These are phyloP conservation scores for Aphanomyces invadans DNA, from an alignment of 352 stramenopile species.

Conservation along the genomic window DNA sequence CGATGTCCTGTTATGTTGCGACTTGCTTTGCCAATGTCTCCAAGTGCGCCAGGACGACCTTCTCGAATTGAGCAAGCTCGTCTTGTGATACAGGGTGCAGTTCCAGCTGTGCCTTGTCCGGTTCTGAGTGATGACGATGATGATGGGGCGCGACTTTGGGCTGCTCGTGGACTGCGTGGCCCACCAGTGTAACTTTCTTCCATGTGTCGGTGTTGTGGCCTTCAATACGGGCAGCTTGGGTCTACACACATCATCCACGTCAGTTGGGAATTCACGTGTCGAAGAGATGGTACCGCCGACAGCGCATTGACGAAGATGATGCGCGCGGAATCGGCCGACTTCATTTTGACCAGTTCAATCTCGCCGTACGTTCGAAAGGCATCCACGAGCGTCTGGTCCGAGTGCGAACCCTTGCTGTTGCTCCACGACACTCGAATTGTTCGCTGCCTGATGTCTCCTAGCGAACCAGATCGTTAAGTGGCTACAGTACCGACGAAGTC, in stretches of 20 bases:
- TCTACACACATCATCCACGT: conserved; percentile 28
- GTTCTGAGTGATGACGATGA: background rate
- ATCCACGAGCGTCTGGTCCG: conserved; percentile 59
- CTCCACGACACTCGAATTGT: conserved; percentile 79
- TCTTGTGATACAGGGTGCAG: background rate
- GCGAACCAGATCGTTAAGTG: background rate
- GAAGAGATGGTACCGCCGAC: conserved; percentile 49
- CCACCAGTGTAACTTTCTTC: conserved; percentile 62
- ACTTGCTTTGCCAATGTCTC: background rate
- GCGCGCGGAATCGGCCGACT: conserved; percentile 49
- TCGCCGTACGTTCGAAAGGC: conserved; percentile 50
- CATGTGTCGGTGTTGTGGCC: conserved; percentile 51
- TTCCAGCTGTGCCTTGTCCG: background rate
- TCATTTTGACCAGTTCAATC: conserved; percentile 63
- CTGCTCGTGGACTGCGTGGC: conserved; percentile 32
- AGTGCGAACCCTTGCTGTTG: conserved; percentile 54
- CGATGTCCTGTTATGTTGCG: too few species aligned
- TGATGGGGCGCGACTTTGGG: background rate
- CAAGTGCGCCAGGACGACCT: background rate
- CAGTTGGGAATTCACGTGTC: too few species aligned
- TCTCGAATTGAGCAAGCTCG: background rate
- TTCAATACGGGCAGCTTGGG: conserved; percentile 54
- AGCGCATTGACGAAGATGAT: conserved; percentile 44
- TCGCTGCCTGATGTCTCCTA: conserved; percentile 39
- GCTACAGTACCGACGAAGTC: background rate